These are phyloP conservation scores for Apiospora saccharicola DNA, from an alignment of 2,329 filamentous ascomycete genomes.

Conservation along the genomic window DNA sequence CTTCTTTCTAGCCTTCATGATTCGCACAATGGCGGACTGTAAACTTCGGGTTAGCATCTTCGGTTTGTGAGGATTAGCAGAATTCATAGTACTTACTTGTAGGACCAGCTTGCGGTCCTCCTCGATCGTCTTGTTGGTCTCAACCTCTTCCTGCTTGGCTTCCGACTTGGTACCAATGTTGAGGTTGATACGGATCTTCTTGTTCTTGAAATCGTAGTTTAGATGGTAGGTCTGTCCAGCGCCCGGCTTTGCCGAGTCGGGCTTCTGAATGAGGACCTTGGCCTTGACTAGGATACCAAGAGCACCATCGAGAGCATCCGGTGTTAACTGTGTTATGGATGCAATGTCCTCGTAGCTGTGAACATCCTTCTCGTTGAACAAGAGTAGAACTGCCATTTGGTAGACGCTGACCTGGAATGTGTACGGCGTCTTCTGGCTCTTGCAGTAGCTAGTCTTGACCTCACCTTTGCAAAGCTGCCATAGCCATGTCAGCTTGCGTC, in stretches of 20 bases:
- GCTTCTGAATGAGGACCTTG: constrained; percentile 79
- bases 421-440: constrained; percentile 86
- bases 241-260: constrained; percentile 77
- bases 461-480: constrained; percentile 99
- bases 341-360: constrained; percentile 89
- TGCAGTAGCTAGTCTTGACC: constrained; percentile 92
- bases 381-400: constrained; percentile 93
- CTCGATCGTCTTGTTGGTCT: constrained; percentile 99
- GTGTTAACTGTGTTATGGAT: constrained; percentile 78
- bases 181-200: constrained; percentile 96
- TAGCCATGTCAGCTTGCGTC: constrained; percentile 95
- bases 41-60: constrained; percentile 28
- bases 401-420: constrained; percentile 98
- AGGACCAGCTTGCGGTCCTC: constrained; percentile 96
- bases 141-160: constrained; percentile 93
- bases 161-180: constrained; percentile 96
- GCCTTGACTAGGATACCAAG: constrained; percentile 90
- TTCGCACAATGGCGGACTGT: constrained; percentile 96
- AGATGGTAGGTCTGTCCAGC: constrained; percentile 82
- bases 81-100: constrained; percentile 71
- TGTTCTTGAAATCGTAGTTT: constrained; percentile 96
- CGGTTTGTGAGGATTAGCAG: not conserved
- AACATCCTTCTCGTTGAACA: constrained; percentile 92
- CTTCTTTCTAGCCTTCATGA: constrained; percentile 99
- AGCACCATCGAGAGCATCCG: constrained; percentile 86